A percentile compares a stretch with the other conserved stretches of the same genome.
Evolutionary conservation across 2,329 filamentous ascomycete species (phyloP).

Genomic region (Alternaria rosae): DNA sequence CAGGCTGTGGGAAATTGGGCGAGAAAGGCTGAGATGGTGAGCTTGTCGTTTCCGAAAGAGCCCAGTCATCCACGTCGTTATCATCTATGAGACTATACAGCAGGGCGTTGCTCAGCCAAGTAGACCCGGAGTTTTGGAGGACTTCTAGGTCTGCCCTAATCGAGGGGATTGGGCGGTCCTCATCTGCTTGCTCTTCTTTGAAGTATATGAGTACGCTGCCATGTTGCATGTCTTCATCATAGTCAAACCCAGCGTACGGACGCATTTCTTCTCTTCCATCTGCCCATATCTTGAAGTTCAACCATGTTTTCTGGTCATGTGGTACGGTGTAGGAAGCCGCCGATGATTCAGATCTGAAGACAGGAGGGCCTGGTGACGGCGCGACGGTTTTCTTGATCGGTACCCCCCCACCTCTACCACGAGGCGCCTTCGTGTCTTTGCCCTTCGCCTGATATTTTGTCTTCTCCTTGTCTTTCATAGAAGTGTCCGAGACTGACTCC

Average conservation of each 20-base stretch:
- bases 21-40: slow-evolving; percentile 25
- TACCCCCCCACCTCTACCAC: slow-evolving; percentile 50
- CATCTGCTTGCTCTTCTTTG: slow-evolving; percentile 48
- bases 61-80: slow-evolving; percentile 44
- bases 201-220: slow-evolving; percentile 51
- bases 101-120: slow-evolving; percentile 48
- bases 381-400: slow-evolving; percentile 40
- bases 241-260: slow-evolving; percentile 49
- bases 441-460: slow-evolving; percentile 46
- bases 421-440: slow-evolving; percentile 49
- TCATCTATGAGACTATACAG: slow-evolving; percentile 47
- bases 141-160: slow-evolving; percentile 46
- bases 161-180: slow-evolving; percentile 46
- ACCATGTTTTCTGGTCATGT: slow-evolving; percentile 40
- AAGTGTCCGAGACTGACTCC: slow-evolving; percentile 36
- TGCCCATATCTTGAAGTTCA: slow-evolving; percentile 49
- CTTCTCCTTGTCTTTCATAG: slow-evolving; percentile 42
- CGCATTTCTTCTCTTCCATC: slow-evolving; percentile 39
- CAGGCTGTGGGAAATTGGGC: slow-evolving; percentile 22
- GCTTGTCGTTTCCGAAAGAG: slow-evolving; percentile 30
- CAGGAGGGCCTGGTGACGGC: slow-evolving; percentile 20
- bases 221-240: slow-evolving; percentile 49
- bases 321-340: slow-evolving; percentile 23
- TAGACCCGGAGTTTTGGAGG: slow-evolving; percentile 47
- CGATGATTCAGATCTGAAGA: slow-evolving; percentile 36